Base-by-base conservation (phyloP, 306 rosid genomes). In the Dalbergia cultrata region DNA sequence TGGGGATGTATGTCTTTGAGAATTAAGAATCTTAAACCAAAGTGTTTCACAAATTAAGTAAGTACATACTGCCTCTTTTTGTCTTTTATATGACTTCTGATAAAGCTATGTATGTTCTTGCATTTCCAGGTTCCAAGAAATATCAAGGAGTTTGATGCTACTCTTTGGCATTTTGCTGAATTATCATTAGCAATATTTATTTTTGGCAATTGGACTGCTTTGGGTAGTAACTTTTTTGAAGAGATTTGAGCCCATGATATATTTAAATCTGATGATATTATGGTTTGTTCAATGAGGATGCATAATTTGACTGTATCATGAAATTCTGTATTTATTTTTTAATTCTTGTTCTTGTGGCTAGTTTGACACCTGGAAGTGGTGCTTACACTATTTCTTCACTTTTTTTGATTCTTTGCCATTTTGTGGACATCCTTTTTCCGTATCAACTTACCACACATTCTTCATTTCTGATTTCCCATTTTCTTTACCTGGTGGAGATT, bases 321-420 rank as follows among this genome's bases (percentile, higher is more conserved):
- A 9, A 67, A 67, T n/a, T 19, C 5, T 17, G 4, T 1, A 16
- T 34, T 62, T 10, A 63, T 21, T 57, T 41, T 45, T 62, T 26
- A 26, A 26, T 17, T 17, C 64, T 80, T 72, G 26, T 39, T 73
- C 37, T 54, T 12, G 57, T 67, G 34, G 54, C 66, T 65, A 71
- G 61, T 44, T 56, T 50, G 78, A 56, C 53, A 13, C 52, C 33
- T 80, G 33, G 76, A 54, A 59, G 43, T 75, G 53, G 3, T 43
- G 62, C 57, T 35, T 19, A 54, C 21, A 13, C 67, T 54, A 54
- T 41, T 8, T 66, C 10, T 50, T 7, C 14, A 72, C 33, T 12
- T 78, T 2, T 78, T 22, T 74, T 68, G 19, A 12, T 63, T 75
- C 45, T 70, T 82, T 64, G 26, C 7, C 43, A 12, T 75, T 71